Evolutionary conservation across 2,329 filamentous ascomycete species (phyloP).

Genomic region (Colletotrichum acutatum): DNA sequence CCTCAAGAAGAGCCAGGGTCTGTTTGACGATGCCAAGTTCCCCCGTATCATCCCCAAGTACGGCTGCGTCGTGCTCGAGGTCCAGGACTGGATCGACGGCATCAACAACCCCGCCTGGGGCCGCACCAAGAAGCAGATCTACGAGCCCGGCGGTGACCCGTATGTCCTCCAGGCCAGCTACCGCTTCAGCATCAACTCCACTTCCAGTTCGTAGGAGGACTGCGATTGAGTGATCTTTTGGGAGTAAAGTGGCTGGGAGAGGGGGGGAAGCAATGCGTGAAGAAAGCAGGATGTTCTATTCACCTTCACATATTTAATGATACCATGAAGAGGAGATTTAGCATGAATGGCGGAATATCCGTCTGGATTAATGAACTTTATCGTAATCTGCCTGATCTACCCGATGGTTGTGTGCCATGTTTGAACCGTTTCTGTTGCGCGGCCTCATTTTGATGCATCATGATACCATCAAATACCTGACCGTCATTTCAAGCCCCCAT

Average conservation of each 20-base stretch:
- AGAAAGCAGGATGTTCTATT: neutral
- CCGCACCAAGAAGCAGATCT: constrained; percentile 70
- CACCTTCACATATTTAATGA: constrained; percentile 20
- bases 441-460: too few relatives aligned
- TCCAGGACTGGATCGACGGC: constrained; percentile 92
- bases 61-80: constrained; percentile 90
- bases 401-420: neutral
- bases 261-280: neutral
- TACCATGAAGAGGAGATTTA: constrained; percentile 1
- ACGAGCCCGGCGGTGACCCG: constrained; percentile 66
- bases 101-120: constrained; percentile 95
- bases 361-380: neutral
- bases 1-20: constrained; percentile 77
- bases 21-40: constrained; percentile 63
- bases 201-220: constrained; percentile 1
- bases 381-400: neutral
- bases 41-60: constrained; percentile 76
- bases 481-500: too few relatives aligned
- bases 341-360: neutral
- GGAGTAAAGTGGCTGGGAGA: neutral
- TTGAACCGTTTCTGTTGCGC: too few relatives aligned
- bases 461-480: too few relatives aligned
- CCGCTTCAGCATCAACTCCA: constrained; percentile 63
- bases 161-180: constrained; percentile 73
- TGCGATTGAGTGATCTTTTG: neutral